A percentile compares a stretch with the other conserved stretches of the same genome.
Evolutionary conservation across 116 monocot genomes (phyloP).

Genomic region (Thalassia testudinum): DNA sequence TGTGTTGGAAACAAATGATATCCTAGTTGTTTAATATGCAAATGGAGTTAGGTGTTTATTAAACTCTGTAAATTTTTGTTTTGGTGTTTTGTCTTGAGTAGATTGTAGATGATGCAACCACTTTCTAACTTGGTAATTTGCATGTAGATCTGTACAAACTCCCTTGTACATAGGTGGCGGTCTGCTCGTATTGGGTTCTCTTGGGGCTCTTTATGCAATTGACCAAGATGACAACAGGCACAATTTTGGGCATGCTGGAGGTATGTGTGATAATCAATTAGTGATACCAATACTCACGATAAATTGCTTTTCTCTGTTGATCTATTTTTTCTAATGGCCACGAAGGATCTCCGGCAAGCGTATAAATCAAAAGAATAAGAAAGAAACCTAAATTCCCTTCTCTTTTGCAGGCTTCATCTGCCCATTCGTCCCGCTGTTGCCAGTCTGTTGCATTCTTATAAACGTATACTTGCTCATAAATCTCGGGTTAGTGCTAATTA

Average conservation of each 20-base stretch:
- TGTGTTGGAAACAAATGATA: no score
- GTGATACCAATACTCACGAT: no score
- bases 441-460: constrained; percentile 67
- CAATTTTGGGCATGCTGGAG: constrained; percentile 85
- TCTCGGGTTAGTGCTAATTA: constrained; percentile 39
- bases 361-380: no score
- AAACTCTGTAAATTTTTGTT: no score
- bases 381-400: no score
- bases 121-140: no score
- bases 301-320: neutral
- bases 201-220: constrained; percentile 56
- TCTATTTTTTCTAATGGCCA: neutral
- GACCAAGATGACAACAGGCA: constrained; percentile 93
- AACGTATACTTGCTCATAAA: constrained; percentile 80
- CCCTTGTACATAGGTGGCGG: constrained; percentile 39
- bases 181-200: constrained; percentile 45
- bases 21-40: no score
- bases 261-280: constrained; percentile 14
- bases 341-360: no score
- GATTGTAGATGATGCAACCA: no score
- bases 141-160: no score
- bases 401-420: constrained; percentile 76
- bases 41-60: no score
- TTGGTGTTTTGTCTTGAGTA: no score
- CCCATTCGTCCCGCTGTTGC: constrained; percentile 77